phyloP scores from a whole-genome alignment of 2,329 filamentous ascomycete species.

The Hymenoscyphus fructigenus region DNA sequence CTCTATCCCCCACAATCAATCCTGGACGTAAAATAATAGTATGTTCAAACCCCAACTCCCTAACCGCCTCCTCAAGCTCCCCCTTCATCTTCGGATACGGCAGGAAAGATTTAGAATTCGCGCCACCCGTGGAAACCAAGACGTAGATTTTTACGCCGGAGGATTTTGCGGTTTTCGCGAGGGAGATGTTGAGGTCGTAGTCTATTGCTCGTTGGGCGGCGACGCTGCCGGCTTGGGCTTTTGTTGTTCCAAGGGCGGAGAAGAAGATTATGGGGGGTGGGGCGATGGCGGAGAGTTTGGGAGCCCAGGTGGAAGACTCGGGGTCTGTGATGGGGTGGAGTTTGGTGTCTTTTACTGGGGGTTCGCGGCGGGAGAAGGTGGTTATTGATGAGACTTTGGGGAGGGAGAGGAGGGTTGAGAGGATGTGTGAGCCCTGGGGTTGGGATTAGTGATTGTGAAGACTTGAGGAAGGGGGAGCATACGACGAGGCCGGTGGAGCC shows the following conservation, averaged over 20 bases:
- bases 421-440: slow-evolving; percentile 66
- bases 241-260: slow-evolving; percentile 79
- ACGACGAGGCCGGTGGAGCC: slow-evolving; percentile 51
- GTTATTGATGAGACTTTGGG: slow-evolving; percentile 52
- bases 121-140: slow-evolving; percentile 40
- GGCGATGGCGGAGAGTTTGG: slow-evolving; percentile 53
- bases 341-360: slow-evolving; percentile 51
- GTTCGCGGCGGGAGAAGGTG: slow-evolving; percentile 64
- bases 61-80: slow-evolving; percentile 78
- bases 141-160: slow-evolving; percentile 70
- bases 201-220: slow-evolving; percentile 85
- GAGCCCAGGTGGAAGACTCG: slow-evolving; percentile 69
- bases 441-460: slow-evolving; percentile 10
- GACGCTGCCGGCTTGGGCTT: slow-evolving; percentile 70
- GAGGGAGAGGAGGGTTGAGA: slow-evolving; percentile 60
- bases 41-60: slow-evolving; percentile 71
- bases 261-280: slow-evolving; percentile 66
- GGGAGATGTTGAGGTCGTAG: slow-evolving; percentile 77
- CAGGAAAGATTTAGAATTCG: slow-evolving; percentile 52
- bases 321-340: slow-evolving; percentile 65
- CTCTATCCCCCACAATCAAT: slow-evolving; percentile 69
- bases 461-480: slow-evolving; percentile 27
- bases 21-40: slow-evolving; percentile 76
- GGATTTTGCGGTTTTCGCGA: slow-evolving; percentile 72
- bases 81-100: slow-evolving; percentile 74